A percentile compares a stretch with the other conserved stretches of the same genome.
Conservation (phyloP, 129 eudicot genomes). For the Oenanthe sinensis region DNA sequence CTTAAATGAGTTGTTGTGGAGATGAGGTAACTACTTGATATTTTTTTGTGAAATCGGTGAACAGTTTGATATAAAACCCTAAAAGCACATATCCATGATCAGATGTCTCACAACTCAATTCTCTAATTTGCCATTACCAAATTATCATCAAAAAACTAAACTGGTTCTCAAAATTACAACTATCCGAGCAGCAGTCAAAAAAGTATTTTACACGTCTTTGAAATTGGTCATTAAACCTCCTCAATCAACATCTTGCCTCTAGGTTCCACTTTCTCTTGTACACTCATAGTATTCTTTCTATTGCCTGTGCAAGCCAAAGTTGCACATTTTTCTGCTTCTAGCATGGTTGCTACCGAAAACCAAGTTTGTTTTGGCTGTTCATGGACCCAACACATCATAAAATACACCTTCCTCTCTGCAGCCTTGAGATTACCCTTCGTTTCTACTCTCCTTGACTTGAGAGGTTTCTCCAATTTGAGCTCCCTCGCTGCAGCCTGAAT, state of each 20-base stretch:
- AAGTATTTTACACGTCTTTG: background rate
- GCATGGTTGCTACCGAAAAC: conserved; percentile 45
- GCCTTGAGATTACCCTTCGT: conserved; percentile 42
- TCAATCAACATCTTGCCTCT: conserved; percentile 62
- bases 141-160: background rate
- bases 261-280: conserved; percentile 19
- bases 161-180: background rate
- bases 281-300: conserved; percentile 15
- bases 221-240: conserved; percentile 33
- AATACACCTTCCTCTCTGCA: conserved; percentile 55
- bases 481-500: conserved; percentile 44
- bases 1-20: no score
- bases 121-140: background rate
- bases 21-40: no score
- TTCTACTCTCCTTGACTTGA: conserved; percentile 28
- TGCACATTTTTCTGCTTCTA: conserved; percentile 49
- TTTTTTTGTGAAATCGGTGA: no score
- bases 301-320: conserved; percentile 30
- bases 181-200: background rate
- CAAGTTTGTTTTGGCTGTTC: conserved; percentile 50
- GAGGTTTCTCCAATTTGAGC: conserved; percentile 42
- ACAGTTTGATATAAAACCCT: no score
- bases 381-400: conserved; percentile 71
- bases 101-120: no score
- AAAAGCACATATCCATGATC: no score